These are phyloP conservation scores for Penicillium sp. DNA, from an alignment of 2,329 filamentous ascomycete species.

Conservation along the genomic window DNA sequence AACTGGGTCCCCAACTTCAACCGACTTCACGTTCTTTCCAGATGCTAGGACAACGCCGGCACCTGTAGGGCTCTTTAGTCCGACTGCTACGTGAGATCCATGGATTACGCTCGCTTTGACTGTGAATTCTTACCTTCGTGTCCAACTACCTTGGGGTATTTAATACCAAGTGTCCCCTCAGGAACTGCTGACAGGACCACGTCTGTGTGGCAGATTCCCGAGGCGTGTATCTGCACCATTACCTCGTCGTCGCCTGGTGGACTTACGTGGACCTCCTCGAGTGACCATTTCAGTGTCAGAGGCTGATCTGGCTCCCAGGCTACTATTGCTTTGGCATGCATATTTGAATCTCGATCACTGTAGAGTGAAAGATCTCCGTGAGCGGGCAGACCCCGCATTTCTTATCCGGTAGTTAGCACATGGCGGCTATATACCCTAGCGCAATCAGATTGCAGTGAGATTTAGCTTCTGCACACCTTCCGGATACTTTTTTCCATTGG, in stretches of 20 bases:
- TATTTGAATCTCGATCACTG: background rate
- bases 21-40: conserved; percentile 14
- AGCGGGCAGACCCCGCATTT: too few relatives aligned
- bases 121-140: conserved; percentile 24
- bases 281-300: conserved; percentile 3
- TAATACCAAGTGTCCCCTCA: background rate
- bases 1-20: conserved; percentile 27
- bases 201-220: conserved; percentile 24
- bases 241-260: conserved; percentile 13
- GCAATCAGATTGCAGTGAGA: too few relatives aligned
- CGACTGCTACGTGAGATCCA: too few relatives aligned
- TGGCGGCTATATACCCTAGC: too few relatives aligned
- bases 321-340: conserved; percentile 2
- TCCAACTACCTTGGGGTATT: conserved; percentile 31
- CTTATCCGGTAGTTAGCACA: too few relatives aligned
- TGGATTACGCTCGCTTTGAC: background rate
- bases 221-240: conserved; percentile 16
- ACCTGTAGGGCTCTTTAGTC: conserved; percentile 10
- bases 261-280: conserved; percentile 4
- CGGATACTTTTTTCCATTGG: too few relatives aligned
- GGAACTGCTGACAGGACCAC: conserved; percentile 14
- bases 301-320: conserved; percentile 2
- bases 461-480: too few relatives aligned
- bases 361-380: too few relatives aligned
- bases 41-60: conserved; percentile 16